phyloP scores from a whole-genome alignment of 2,329 filamentous ascomycete species.

The Lasiodiplodia sp. region DNA sequence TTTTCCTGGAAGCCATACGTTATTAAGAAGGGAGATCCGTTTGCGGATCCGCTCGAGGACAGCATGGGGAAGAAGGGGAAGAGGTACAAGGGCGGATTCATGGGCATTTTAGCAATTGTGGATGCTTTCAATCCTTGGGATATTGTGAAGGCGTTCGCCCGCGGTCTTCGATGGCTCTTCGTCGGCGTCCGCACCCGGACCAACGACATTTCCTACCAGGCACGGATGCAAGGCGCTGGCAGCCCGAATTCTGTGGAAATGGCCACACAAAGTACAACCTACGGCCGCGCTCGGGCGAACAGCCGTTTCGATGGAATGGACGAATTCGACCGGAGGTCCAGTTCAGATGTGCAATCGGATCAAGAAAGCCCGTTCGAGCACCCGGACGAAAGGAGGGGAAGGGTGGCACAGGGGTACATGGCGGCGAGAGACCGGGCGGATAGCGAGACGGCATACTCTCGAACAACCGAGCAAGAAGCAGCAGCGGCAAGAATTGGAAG shows the following conservation, averaged over 20 bases:
- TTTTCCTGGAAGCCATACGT: constrained; percentile 79
- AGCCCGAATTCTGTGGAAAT: constrained; percentile 25
- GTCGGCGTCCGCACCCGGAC: constrained; percentile 70
- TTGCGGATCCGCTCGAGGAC: constrained; percentile 38
- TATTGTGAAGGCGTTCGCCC: constrained; percentile 78
- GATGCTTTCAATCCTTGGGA: constrained; percentile 85
- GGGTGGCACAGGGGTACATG: constrained; percentile 23
- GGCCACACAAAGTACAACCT: constrained; percentile 16
- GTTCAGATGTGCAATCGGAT: constrained; percentile 18
- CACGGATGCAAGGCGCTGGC: constrained; percentile 20
- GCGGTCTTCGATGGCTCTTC: constrained; percentile 81
- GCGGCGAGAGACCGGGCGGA: constrained; percentile 24
- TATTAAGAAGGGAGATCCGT: constrained; percentile 36
- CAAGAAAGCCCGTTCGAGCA: constrained; percentile 29
- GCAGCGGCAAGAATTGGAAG: constrained; percentile 13
- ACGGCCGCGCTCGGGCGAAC: constrained; percentile 17
- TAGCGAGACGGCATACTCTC: constrained; percentile 20
- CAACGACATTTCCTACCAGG: constrained; percentile 50
- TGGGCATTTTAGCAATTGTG: constrained; percentile 69
- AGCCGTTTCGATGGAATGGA: constrained; percentile 21
- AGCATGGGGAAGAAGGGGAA: constrained; percentile 30
- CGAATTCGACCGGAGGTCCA: constrained; percentile 27
- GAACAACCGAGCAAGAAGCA: constrained; percentile 7
- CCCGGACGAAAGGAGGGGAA: constrained; percentile 27
- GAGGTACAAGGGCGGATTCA: constrained; percentile 54